phyloP scores from a whole-genome alignment of 805 yeast species.

The Teunomyces panamensis region DNA sequence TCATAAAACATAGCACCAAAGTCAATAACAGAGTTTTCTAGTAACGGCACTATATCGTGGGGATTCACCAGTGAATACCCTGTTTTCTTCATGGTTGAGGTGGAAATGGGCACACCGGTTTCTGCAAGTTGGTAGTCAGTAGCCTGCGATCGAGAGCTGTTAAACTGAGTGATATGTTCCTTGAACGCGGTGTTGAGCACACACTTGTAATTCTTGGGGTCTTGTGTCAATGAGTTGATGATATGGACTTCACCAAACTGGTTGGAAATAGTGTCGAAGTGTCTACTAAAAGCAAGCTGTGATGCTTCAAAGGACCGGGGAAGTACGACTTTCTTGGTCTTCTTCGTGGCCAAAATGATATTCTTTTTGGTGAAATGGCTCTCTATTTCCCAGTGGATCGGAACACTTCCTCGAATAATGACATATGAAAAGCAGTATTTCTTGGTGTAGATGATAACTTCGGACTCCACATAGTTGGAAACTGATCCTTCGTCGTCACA shows the following conservation, averaged over 20 bases:
- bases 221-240: constrained; percentile 46
- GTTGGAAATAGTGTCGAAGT: constrained; percentile 44
- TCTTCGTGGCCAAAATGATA: constrained; percentile 23
- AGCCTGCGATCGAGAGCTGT: constrained; percentile 14
- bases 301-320: constrained; percentile 54
- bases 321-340: constrained; percentile 42
- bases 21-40: constrained; percentile 36
- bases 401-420: constrained; percentile 52
- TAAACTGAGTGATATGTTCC: constrained; percentile 33
- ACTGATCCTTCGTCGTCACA: constrained; percentile 55
- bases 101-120: constrained; percentile 31
- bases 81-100: constrained; percentile 29
- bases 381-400: constrained; percentile 53
- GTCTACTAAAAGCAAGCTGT: constrained; percentile 49
- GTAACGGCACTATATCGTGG: constrained; percentile 24
- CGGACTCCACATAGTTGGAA: constrained; percentile 52
- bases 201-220: constrained; percentile 42
- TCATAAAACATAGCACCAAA: constrained; percentile 48
- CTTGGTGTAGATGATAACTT: constrained; percentile 43
- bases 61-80: constrained; percentile 37
- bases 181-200: constrained; percentile 40
- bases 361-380: constrained; percentile 35
- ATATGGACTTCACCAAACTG: constrained; percentile 52
- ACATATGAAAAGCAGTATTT: constrained; percentile 43
- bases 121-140: constrained; percentile 18